Evolutionary conservation across 2,329 filamentous ascomycete species (phyloP).

Genomic region (Penicillium rolfsii): DNA sequence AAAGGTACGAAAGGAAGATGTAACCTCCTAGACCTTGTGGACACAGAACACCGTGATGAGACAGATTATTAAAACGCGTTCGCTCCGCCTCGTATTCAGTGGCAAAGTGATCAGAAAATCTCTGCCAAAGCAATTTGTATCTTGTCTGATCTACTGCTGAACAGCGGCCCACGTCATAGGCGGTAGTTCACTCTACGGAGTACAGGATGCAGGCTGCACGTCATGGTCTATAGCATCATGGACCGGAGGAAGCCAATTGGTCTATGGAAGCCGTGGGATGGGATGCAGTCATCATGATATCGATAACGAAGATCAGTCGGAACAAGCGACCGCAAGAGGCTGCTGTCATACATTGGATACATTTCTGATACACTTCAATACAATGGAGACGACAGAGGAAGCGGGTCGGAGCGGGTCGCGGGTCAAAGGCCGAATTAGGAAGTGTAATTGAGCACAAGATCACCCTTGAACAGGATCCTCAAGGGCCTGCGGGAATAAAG

Average conservation of each 20-base stretch:
- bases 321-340: background rate
- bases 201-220: constrained; percentile 10
- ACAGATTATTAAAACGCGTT: constrained; percentile 22
- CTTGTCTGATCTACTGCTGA: background rate
- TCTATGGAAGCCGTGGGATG: constrained; percentile 2
- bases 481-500: no score
- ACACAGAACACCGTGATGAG: background rate
- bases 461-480: background rate
- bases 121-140: background rate
- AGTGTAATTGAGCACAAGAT: constrained; percentile 16
- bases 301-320: background rate
- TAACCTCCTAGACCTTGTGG: background rate
- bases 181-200: background rate
- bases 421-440: constrained; percentile 16
- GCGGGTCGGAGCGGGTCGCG: constrained; percentile 9
- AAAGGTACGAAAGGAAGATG: constrained; percentile 6
- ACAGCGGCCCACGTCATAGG: background rate
- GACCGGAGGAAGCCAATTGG: background rate
- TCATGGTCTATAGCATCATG: constrained; percentile 15
- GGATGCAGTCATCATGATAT: constrained; percentile 20
- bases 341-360: background rate
- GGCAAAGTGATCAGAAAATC: constrained; percentile 1
- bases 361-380: background rate
- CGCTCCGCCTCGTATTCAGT: constrained; percentile 7
- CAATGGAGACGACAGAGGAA: background rate